Base-by-base conservation (phyloP, 306 rosid genomes). In the Lithocarpus polystachyus region DNA sequence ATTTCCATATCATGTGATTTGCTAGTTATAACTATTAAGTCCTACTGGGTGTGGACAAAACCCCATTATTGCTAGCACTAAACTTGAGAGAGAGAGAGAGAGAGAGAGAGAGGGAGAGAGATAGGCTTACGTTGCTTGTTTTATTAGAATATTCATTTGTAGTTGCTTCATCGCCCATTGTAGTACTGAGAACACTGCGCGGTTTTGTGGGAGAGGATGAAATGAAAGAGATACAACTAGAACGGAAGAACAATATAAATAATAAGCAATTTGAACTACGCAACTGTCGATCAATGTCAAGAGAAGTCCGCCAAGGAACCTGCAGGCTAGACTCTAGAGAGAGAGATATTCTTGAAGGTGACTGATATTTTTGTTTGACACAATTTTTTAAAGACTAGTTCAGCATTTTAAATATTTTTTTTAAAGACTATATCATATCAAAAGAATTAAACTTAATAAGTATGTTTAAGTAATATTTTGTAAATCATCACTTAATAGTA, bases 101-200 rank as follows among this genome's bases (percentile, higher is more conserved):
- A 22, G 37, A 45, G 17, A 28, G 28, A 6, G 9, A 62, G 24
- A 71, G 40, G 33, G 22, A 65, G 45, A 29, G 48, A 80, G 60
- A 75, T 55, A 76, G 68, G 69, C 89, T 72, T 72, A 88, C 88
- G 65, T 65, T 45, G 76, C 10, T 28, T 8, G 24, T 24, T 28
- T 17, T 76, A 24, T 37, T 62, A 59, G 17, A 75, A 23, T 70
- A 71, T 56, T 18, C 67, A 60, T 73, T 73, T 9, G 28, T 15
- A 18, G 82, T 52, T 40, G 78, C 75, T 31, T 75, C 35, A 43
- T 13, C 52, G 77, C 35, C 65, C 83, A 78, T 82, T 24, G 61
- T 6, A 51, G 22, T 19, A 33, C 31, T n/a, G 57, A 43, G 51
- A 54, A 37, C 68, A 12, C 28, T 13, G 13, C 17, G 26, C 5